Evolutionary conservation across 164 flowering plant species (phyloP).

Genomic region (Magnolia kwangsiensis): DNA sequence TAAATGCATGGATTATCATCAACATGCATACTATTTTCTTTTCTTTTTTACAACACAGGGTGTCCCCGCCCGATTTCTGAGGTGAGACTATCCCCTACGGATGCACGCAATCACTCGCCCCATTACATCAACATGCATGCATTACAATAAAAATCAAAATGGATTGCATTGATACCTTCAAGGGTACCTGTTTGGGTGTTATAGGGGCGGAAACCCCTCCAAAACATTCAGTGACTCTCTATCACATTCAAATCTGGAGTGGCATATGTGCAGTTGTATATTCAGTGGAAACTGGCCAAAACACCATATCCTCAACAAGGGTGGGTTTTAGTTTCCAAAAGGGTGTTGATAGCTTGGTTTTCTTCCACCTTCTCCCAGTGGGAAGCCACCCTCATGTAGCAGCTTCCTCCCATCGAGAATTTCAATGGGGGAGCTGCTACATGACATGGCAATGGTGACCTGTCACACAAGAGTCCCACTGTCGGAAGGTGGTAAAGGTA

Average conservation of each 20-base stretch:
- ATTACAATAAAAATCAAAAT: no score
- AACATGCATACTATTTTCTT: no score
- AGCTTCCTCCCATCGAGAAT: not conserved
- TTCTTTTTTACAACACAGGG: no score
- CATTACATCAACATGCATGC: no score
- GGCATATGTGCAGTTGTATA: not conserved
- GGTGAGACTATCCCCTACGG: no score
- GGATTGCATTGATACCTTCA: not conserved
- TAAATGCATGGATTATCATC: no score
- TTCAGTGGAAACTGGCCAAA: not conserved
- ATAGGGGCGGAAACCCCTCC: not conserved
- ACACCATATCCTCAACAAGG: not conserved
- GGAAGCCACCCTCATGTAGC: not conserved
- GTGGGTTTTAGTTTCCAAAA: not conserved
- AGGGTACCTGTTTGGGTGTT: not conserved
- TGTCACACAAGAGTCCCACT: not conserved
- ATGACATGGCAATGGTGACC: not conserved
- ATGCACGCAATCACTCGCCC: no score
- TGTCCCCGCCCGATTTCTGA: no score
- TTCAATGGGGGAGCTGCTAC: not conserved
- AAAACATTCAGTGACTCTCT: not conserved
- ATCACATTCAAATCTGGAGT: not conserved
- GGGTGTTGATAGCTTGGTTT: not conserved
- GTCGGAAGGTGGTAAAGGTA: not conserved
- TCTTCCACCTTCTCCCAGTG: not conserved